A percentile compares a stretch with the other conserved stretches of the same genome.
phyloP scores from a whole-genome alignment of 2,329 filamentous ascomycete species.

The Fusarium verrucosum region DNA sequence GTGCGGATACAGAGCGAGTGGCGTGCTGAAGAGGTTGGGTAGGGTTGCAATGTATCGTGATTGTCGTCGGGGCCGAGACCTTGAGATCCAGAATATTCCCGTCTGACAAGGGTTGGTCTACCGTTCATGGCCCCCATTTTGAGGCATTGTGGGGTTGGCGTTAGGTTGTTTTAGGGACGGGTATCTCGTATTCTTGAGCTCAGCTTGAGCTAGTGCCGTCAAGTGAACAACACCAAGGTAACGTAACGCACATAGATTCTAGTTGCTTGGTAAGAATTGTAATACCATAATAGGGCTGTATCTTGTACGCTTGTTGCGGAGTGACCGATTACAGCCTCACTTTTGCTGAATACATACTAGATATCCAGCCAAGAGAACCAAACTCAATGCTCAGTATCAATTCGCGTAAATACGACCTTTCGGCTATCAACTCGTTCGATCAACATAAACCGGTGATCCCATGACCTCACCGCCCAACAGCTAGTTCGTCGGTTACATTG shows the following conservation, averaged over 20 bases:
- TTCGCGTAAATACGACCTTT: not conserved
- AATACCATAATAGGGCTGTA: not conserved
- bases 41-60: not conserved
- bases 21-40: not conserved
- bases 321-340: not conserved
- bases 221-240: constrained; percentile 16
- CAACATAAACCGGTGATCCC: constrained; percentile 1
- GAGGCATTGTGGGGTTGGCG: constrained; percentile 34
- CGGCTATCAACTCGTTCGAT: constrained; percentile 13
- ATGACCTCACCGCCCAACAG: constrained; percentile 35
- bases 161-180: constrained; percentile 16
- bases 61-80: constrained; percentile 14
- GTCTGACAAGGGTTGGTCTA: constrained; percentile 18
- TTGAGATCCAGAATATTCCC: constrained; percentile 29
- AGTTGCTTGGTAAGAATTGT: not conserved
- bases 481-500: too few species aligned
- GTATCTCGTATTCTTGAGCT: constrained; percentile 37
- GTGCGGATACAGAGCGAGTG: constrained; percentile 11
- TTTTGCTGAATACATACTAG: not conserved
- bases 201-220: constrained; percentile 18
- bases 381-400: not conserved
- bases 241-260: constrained; percentile 19
- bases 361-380: too few species aligned
- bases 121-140: constrained; percentile 20
- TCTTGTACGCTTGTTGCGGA: constrained; percentile 1